Conservation (phyloP, 2,329 filamentous ascomycete genomes). For the Dactylellina haptotyla region DNA sequence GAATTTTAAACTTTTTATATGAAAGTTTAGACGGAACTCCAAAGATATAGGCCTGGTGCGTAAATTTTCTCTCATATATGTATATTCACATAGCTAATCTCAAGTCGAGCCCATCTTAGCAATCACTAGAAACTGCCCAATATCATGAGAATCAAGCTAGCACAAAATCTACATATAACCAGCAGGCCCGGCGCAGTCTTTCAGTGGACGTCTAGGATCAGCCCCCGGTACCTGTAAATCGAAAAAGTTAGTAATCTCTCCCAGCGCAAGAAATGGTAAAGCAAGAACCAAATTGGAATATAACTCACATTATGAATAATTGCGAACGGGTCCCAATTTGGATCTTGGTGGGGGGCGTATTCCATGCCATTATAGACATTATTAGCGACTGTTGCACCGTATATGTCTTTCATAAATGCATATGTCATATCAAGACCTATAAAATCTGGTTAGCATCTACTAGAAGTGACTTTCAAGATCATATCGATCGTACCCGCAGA, state of each 20-base stretch:
- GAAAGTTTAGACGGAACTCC: too few relatives aligned
- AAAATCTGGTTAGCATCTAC: background rate
- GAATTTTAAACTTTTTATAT: background rate
- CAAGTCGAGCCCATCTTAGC: too few relatives aligned
- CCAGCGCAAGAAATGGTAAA: background rate
- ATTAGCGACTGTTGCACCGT: background rate
- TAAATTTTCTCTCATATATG: too few relatives aligned
- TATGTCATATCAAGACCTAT: constrained; percentile 1
- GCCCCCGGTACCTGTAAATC: background rate
- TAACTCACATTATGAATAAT: background rate
- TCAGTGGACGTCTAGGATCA: background rate
- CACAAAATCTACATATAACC: too few relatives aligned
- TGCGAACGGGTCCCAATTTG: constrained; percentile 1
- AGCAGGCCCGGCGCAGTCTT: background rate
- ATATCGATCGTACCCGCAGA: constrained; percentile 66
- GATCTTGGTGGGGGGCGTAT: background rate
- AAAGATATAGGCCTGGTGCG: too few relatives aligned
- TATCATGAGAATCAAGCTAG: too few relatives aligned
- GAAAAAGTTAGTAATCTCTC: background rate
- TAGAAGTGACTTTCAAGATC: background rate
- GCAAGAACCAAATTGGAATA: background rate
- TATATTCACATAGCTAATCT: too few relatives aligned
- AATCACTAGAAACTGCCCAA: too few relatives aligned
- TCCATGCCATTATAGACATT: background rate
- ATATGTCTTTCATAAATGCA: background rate